These are phyloP conservation scores for Plantago coronopus DNA, from an alignment of 305 asterid genomes.

Conservation along the genomic window DNA sequence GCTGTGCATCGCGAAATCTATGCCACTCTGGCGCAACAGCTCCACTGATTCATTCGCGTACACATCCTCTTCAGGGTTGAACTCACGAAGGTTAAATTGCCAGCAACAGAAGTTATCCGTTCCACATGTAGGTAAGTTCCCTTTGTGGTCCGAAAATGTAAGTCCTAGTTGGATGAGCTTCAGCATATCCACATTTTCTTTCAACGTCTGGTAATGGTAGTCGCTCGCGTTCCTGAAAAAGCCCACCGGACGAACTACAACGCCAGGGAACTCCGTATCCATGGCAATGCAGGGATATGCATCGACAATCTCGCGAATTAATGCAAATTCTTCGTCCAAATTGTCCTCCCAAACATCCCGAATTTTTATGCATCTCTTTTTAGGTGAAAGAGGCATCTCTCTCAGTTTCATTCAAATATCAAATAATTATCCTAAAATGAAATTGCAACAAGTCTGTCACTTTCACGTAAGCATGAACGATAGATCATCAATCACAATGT, in stretches of 20 bases:
- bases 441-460: too few species aligned
- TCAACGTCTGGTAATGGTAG: constrained; percentile 55
- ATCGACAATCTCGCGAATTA: constrained; percentile 57
- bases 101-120: constrained; percentile 60
- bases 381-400: constrained; percentile 50
- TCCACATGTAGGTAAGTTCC: constrained; percentile 72
- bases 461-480: too few species aligned
- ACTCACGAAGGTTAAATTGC: constrained; percentile 85
- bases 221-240: constrained; percentile 51
- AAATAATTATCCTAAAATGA: too few species aligned
- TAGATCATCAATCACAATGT: too few species aligned
- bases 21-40: constrained; percentile 62
- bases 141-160: constrained; percentile 72
- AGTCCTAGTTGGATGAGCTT: constrained; percentile 69
- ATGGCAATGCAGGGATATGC: constrained; percentile 58
- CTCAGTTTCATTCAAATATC: too few species aligned
- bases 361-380: constrained; percentile 55
- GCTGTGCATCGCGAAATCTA: constrained; percentile 51
- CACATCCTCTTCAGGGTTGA: constrained; percentile 65
- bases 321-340: constrained; percentile 50
- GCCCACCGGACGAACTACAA: constrained; percentile 60
- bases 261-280: constrained; percentile 73
- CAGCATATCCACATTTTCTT: constrained; percentile 59
- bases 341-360: constrained; percentile 74
- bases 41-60: constrained; percentile 65